phyloP scores from a whole-genome alignment of 1,284 basidiomycete species.

The Malassezia brasiliensis region DNA sequence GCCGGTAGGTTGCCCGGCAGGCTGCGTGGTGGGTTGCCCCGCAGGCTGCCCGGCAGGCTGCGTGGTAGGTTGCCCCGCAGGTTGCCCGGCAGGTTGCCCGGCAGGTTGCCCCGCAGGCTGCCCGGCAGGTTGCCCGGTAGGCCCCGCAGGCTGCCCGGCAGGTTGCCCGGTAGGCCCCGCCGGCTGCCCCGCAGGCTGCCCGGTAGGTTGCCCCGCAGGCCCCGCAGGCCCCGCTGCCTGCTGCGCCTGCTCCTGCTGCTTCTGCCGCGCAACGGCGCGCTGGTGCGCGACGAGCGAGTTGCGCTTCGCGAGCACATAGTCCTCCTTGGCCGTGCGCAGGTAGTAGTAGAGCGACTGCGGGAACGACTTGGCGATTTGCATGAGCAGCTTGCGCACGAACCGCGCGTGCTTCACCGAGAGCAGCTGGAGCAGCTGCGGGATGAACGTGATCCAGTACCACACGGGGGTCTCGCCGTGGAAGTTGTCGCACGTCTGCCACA shows the following conservation, averaged over 20 bases:
- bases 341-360: constrained; percentile 97
- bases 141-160: too few relatives aligned
- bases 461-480: constrained; percentile 94
- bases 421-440: constrained; percentile 87
- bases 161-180: too few relatives aligned
- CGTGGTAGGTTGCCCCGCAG: too few relatives aligned
- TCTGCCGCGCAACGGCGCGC: constrained; percentile 46
- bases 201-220: too few relatives aligned
- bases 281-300: constrained; percentile 30
- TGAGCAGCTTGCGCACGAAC: constrained; percentile 78
- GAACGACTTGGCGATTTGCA: constrained; percentile 81
- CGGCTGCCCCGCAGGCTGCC: too few relatives aligned
- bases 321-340: constrained; percentile 81
- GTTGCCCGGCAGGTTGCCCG: too few relatives aligned
- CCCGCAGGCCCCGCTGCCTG: too few relatives aligned
- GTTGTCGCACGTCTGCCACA: constrained; percentile 82
- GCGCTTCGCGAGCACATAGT: constrained; percentile 54
- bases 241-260: too few relatives aligned
- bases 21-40: too few relatives aligned
- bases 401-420: constrained; percentile 84
- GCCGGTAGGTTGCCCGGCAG: too few relatives aligned
- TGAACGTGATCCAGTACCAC: constrained; percentile 98
- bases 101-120: too few relatives aligned
- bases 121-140: background rate
- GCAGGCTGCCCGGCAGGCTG: too few relatives aligned